Base-by-base conservation (phyloP, 2,329 filamentous ascomycete species). In the Drechslerella stenobrocha region DNA sequence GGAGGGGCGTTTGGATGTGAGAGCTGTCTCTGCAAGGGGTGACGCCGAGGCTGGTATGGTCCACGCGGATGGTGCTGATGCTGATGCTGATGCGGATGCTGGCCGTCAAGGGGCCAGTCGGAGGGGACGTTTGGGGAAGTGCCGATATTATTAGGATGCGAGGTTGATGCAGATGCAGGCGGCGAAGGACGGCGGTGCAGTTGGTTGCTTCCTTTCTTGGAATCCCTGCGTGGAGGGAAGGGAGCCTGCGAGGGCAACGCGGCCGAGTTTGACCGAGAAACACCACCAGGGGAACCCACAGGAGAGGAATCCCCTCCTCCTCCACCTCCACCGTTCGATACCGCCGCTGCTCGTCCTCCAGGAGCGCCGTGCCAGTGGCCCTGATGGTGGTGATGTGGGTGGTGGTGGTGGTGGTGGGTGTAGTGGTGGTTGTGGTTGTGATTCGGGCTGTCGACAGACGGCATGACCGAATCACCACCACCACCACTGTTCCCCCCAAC, bases 211-310 rank as follows among this genome's bases (percentile, higher is more conserved):
- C 48, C 63, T 40, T 60, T 60, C 50, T 56, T 59, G 50, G 63
- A 67, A 56, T 67, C 63, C 63, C 55, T 50, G 55, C 63, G 63
- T 37, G 63, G 63, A 23, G 63, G 63, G 35, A 67, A 67, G 35
- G 50, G 52, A 26, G 56, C 44, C 45, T 9, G 24, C 20, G 56
- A 47, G 8, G 55, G 34, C 34, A 46, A 57, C n/a, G 45, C 44
- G 6, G 51, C 44, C 35, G 51, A 56, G 52, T 56, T 56, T 35
- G 20, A 23, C 22, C 13, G 13, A 20, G 26, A 2, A 30, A 20
- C 13, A 13, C 46, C 24, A 13, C 30, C 15, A 20, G 7, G 35
- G 3, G 7, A 3, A 28, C 1, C 22, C 20, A 9, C 2, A 30
- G n/a, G n/a, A n/a, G n/a, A n/a, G n/a, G n/a, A n/a, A n/a, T n/a